Base-by-base conservation (phyloP, 148 eudicot species). In the Mesembryanthemum crystallinum region DNA sequence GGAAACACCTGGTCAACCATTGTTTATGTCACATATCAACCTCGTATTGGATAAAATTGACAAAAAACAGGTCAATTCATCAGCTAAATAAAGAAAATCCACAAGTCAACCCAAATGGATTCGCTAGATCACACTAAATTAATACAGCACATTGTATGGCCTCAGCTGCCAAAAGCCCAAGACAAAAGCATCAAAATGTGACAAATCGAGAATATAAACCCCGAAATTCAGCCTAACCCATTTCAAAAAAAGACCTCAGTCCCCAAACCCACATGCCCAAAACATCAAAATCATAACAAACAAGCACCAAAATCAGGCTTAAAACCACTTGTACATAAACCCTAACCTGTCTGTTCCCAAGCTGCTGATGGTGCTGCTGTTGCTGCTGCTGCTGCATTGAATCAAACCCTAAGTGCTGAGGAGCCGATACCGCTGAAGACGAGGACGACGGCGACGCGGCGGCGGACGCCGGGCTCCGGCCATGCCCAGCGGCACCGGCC, bases 381-480 rank as follows among this genome's bases (percentile, higher is more conserved):
- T 76, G 85, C 55, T 81, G 87, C 51, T 83, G 88, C 15, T 82
- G 91, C 75, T 90, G 91, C 75, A 81, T 85, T 81, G 86, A 77
- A 85, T 90, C 96, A 71, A 89, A 84, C 83, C 92, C 96, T 55
- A 86, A 67, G 29, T 86, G 88, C 54, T 74, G 67, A 18, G 84
- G 85, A 5, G 91, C 72, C 69, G 93, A 89, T 14, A 76, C 89
- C 8, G 91, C 87, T n/a, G 94, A 88, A 1, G 97, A 90, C 8
- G 97, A 92, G 2, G 97, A 90, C 52, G 97, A 79, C 64, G 97
- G 97, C 71, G 97, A 92, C 10, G 89, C 97, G n/a, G 89, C 88
- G 60, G 97, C 80, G 3, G 93, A 85, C 73, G 91, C 88, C 78
- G 87, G 82, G 67, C 80, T 87, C 86, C 91, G 89, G 33, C 96